A percentile compares a stretch with the other conserved stretches of the same genome.
Conservation (phyloP, 2,329 filamentous ascomycete species). For the Trichocomaceae sp. region DNA sequence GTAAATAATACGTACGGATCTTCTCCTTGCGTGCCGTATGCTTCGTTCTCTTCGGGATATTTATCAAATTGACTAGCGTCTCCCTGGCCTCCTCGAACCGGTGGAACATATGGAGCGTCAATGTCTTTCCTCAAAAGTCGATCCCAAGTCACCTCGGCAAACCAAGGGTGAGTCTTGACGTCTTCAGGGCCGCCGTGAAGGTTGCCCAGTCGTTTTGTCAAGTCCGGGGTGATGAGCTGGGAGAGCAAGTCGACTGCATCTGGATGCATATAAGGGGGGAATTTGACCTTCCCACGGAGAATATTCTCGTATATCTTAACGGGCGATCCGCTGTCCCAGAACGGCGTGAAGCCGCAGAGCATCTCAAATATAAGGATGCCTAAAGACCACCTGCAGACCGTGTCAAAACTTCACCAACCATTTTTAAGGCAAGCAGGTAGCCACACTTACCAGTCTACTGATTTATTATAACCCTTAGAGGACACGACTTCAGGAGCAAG, state of each 20-base stretch:
- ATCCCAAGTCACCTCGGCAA: conserved; percentile 97
- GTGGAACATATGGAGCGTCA: conserved; percentile 94
- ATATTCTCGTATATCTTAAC: conserved; percentile 99
- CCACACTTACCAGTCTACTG: conserved; percentile 84
- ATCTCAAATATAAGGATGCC: conserved; percentile 99
- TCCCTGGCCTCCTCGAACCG: conserved; percentile 85
- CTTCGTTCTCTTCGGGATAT: conserved; percentile 93
- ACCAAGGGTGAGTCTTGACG: conserved; percentile 95
- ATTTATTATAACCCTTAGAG: conserved; percentile 99
- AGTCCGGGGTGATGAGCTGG: conserved; percentile 85
- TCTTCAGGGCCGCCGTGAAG: conserved; percentile 83
- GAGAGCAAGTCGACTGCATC: conserved; percentile 91
- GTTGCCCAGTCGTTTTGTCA: conserved; percentile 93
- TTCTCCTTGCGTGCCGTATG: conserved; percentile 70
- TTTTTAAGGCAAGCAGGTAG: background rate
- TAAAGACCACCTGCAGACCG: conserved; percentile 77
- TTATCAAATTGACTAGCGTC: conserved; percentile 97
- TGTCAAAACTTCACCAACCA: background rate
- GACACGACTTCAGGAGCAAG: conserved; percentile 97
- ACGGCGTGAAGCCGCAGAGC: conserved; percentile 97
- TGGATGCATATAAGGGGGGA: conserved; percentile 88
- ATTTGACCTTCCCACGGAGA: conserved; percentile 89
- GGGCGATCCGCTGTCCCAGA: conserved; percentile 95
- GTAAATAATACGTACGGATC: conserved; percentile 75
- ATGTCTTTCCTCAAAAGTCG: conserved; percentile 91